Percentiles rank a stretch among this genome's conserved stretches.
Conservation (phyloP, 2,329 filamentous ascomycete species). For the Aspergillus sp. region DNA sequence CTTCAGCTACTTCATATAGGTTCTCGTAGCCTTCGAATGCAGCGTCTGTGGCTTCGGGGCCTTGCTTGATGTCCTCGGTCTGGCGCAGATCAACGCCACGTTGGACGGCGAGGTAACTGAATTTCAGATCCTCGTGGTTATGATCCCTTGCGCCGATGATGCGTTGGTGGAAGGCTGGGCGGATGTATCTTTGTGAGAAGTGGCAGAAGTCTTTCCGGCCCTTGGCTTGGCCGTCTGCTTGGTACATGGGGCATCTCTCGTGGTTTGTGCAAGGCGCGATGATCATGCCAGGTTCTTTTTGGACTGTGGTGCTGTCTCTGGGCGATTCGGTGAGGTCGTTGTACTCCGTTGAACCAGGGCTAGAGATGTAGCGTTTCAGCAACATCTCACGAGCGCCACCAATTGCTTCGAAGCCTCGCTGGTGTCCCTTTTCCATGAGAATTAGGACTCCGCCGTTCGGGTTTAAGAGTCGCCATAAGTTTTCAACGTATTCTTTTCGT, state of each 20-base stretch:
- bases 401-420: constrained; percentile 87
- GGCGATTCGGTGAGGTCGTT: constrained; percentile 37
- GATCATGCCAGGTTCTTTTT: constrained; percentile 63
- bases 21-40: constrained; percentile 74
- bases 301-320: constrained; percentile 24
- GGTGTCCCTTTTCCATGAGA: constrained; percentile 85
- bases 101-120: constrained; percentile 84
- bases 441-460: constrained; percentile 83
- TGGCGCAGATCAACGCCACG: constrained; percentile 66
- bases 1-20: constrained; percentile 28
- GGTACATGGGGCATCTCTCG: constrained; percentile 83
- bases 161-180: constrained; percentile 77
- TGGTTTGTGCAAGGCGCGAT: constrained; percentile 80
- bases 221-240: constrained; percentile 63
- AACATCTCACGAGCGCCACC: constrained; percentile 79
- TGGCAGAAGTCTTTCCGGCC: constrained; percentile 89
- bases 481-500: constrained; percentile 77
- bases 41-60: constrained; percentile 57
- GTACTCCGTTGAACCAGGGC: constrained; percentile 53
- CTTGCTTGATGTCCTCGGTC: constrained; percentile 46
- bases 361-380: constrained; percentile 69
- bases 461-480: constrained; percentile 83
- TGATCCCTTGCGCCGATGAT: constrained; percentile 65
- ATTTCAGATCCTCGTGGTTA: constrained; percentile 89
- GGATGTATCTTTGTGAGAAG: constrained; percentile 84